Evolutionary conservation across 495 filamentous ascomycete species (phyloP), one percentile per base, ranked within the genome.

Genomic region (Podospora sp.): DNA sequence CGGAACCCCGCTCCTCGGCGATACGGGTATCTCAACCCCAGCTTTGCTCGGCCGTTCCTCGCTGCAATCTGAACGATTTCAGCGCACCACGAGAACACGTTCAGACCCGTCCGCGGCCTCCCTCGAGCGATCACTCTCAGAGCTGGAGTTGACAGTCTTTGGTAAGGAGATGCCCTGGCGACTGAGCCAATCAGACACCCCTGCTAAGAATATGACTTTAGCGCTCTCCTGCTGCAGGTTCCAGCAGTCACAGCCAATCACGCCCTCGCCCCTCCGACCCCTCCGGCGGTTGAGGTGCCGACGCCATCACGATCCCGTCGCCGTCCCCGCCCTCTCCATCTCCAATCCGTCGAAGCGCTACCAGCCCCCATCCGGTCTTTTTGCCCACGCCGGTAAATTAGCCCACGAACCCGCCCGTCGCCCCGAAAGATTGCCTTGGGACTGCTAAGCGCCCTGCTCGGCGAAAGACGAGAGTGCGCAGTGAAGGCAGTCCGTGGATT

Each of bases 191-290:
- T 76, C 60, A 71, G 50, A 58, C 1, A 53, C 52, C 36, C 60
- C 36, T 69, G 60, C 75, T 77, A 77, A 76, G 68, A 72, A 77
- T 77, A 76, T 68, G 68, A 73, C 65, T 59, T 77, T 73, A 76
- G 74, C 75, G 75, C 75, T 70, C 67, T 76, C 65, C 68, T 73
- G 70, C 69, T 68, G 72, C 73, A 71, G 70, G 63, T 62, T 73
- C 70, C 50, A 63, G 68, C 60, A 56, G 21, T 4, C 64, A 60
- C 56, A 25, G 40, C 75, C 75, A 77, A 77, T 77, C 72, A 75
- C 27, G 60, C 52, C 18, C 62, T 21, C n/a, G 27, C 36, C 21
- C 24, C 33, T 25, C 27, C 50, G 20, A 36, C 60, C 57, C n/a
- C 57, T 67, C 20, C 62, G 68, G 73, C 75, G 72, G 75, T 74